phyloP scores from a whole-genome alignment of 2,329 filamentous ascomycete species.

The Beauveria sp. region DNA sequence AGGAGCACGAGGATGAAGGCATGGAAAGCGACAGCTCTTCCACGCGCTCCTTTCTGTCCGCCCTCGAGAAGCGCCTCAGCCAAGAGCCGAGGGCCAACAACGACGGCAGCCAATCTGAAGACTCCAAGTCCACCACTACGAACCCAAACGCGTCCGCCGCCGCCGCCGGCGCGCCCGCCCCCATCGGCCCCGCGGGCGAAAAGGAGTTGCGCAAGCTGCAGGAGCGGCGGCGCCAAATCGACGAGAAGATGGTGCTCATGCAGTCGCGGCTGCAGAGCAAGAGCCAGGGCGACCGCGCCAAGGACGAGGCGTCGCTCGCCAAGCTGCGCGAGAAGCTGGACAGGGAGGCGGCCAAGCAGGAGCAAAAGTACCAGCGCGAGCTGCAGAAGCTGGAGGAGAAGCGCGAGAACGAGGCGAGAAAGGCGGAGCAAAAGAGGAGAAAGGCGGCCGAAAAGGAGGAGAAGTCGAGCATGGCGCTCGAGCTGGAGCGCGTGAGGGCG shows the following conservation, averaged over 20 bases:
- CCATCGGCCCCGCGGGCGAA: conserved; percentile 31
- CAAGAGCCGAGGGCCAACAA: conserved; percentile 22
- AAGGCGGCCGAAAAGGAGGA: conserved; percentile 49
- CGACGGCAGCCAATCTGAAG: conserved; percentile 25
- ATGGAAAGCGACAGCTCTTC: conserved; percentile 37
- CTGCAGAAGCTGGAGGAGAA: conserved; percentile 57
- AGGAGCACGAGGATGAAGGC: conserved; percentile 20
- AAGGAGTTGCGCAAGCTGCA: conserved; percentile 60
- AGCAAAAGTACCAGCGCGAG: conserved; percentile 59
- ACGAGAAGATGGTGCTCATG: conserved; percentile 53
- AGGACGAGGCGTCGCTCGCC: conserved; percentile 42
- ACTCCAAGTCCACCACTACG: conserved; percentile 23
- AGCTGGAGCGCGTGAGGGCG: conserved; percentile 43
- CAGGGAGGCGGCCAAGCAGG: conserved; percentile 55
- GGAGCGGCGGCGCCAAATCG: conserved; percentile 51
- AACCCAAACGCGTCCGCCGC: not conserved
- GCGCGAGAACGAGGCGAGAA: conserved; percentile 53
- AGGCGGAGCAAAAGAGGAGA: conserved; percentile 42
- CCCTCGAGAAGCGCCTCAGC: conserved; percentile 29
- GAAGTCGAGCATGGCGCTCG: conserved; percentile 37
- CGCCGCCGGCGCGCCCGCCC: not conserved
- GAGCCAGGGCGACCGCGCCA: conserved; percentile 38
- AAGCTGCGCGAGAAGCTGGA: conserved; percentile 59
- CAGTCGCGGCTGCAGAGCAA: conserved; percentile 39
- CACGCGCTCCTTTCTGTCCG: conserved; percentile 42